Conservation (phyloP, 2,329 filamentous ascomycete species). For the Cladobotryum protrusum region DNA sequence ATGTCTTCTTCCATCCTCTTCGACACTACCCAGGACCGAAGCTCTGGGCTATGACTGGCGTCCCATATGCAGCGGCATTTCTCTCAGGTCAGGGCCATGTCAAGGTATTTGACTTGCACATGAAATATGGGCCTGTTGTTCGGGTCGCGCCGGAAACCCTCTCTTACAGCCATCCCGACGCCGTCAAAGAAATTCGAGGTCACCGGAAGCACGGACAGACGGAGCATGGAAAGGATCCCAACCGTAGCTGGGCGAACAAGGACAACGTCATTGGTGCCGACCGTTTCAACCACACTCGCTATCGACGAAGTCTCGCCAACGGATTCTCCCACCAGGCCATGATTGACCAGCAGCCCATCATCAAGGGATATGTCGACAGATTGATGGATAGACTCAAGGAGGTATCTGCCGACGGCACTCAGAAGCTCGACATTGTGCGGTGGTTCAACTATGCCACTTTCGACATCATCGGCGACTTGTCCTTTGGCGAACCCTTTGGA, state of each 20-base stretch:
- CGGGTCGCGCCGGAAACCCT: conserved; percentile 3
- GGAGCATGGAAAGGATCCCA: conserved; percentile 9
- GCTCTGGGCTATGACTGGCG: conserved; percentile 3
- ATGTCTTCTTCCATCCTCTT: conserved; percentile 10
- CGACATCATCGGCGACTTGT: conserved; percentile 25
- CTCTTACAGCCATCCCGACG: conserved; percentile 3
- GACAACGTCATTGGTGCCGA: conserved; percentile 15
- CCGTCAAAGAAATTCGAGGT: conserved; percentile 14
- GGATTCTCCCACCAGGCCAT: conserved; percentile 25
- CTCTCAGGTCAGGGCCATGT: background rate
- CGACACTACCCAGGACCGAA: conserved; percentile 4
- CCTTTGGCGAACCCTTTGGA: conserved; percentile 24
- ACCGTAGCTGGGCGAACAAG: background rate
- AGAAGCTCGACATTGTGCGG: conserved; percentile 17
- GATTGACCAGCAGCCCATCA: conserved; percentile 24
- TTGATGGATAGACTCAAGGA: conserved; percentile 19
- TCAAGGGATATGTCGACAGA: conserved; percentile 21
- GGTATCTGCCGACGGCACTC: conserved; percentile 2
- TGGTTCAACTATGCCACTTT: conserved; percentile 26
- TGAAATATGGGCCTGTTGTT: conserved; percentile 8
- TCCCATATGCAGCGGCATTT: background rate
- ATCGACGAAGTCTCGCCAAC: conserved; percentile 19
- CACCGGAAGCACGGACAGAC: conserved; percentile 12
- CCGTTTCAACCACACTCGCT: conserved; percentile 16
- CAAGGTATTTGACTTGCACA: background rate